phyloP scores from a whole-genome alignment of 352 stramenopile species.

The Phytophthora boehmeriae region DNA sequence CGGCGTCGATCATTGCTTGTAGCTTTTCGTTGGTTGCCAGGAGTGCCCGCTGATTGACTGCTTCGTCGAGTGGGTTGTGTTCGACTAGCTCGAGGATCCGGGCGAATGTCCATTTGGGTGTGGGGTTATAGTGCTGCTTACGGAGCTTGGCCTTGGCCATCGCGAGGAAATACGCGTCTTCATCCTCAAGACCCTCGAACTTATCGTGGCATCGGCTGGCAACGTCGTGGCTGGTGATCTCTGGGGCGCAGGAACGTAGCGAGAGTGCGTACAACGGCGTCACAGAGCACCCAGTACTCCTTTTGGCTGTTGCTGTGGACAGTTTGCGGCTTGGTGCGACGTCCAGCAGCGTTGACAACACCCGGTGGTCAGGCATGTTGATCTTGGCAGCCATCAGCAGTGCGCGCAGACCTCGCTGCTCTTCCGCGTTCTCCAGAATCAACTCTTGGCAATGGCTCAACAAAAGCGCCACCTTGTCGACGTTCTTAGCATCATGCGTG shows the following conservation, averaged over 20 bases:
- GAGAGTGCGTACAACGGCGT: slow-evolving; percentile 62
- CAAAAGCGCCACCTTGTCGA: slow-evolving; percentile 32
- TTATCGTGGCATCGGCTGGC: slow-evolving; percentile 38
- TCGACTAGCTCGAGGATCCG: slow-evolving; percentile 66
- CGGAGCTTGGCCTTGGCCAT: slow-evolving; percentile 68
- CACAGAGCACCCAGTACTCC: slow-evolving; percentile 20
- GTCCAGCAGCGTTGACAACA: slow-evolving; percentile 48
- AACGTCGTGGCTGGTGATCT: slow-evolving; percentile 30
- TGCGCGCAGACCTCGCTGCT: slow-evolving; percentile 44
- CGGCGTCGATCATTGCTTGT: slow-evolving; percentile 22
- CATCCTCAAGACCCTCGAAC: slow-evolving; percentile 59
- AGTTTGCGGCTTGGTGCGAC: slow-evolving; percentile 32
- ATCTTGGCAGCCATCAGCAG: slow-evolving; percentile 52
- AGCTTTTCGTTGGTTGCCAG: slow-evolving; percentile 71
- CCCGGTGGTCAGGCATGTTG: slow-evolving; percentile 28
- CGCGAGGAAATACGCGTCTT: slow-evolving; percentile 55
- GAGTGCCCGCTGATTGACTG: slow-evolving; percentile 58
- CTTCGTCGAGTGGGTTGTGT: slow-evolving; percentile 64
- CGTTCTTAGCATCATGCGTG: slow-evolving; percentile 21
- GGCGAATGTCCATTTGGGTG: slow-evolving; percentile 42
- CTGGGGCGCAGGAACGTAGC: slow-evolving; percentile 31
- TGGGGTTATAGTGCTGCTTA: slow-evolving; percentile 59
- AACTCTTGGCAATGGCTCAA: slow-evolving; percentile 40
- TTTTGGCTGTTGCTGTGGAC: not conserved
- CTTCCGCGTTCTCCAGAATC: slow-evolving; percentile 32